phyloP scores from a whole-genome alignment of 2,329 filamentous ascomycete species.

The Lachnellula occidentalis region DNA sequence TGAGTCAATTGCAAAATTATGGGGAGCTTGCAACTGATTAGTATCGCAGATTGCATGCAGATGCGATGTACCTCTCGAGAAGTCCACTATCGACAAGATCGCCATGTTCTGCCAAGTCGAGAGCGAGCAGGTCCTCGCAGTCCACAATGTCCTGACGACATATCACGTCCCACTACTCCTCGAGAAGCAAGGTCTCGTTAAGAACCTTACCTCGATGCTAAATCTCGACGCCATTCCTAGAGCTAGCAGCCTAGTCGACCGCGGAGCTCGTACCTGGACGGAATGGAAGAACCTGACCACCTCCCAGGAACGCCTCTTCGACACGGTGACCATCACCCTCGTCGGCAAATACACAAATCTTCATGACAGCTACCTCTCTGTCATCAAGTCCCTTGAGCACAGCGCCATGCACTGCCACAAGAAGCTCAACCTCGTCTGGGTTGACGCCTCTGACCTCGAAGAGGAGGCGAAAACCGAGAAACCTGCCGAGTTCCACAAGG shows the following conservation, averaged over 20 bases:
- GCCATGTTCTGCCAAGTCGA: conserved; percentile 86
- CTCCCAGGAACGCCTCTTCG: conserved; percentile 59
- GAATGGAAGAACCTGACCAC: conserved; percentile 70
- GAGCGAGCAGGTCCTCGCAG: conserved; percentile 77
- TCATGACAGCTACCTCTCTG: conserved; percentile 79
- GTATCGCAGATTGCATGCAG: conserved; percentile 75
- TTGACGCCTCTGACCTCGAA: conserved; percentile 83
- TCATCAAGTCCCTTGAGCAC: conserved; percentile 85
- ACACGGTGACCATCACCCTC: conserved; percentile 73
- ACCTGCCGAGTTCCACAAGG: conserved; percentile 73
- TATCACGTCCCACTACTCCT: conserved; percentile 96
- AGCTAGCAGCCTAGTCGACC: conserved; percentile 47
- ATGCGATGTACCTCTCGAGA: conserved; percentile 71
- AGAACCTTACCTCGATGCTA: conserved; percentile 60
- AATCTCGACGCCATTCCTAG: conserved; percentile 54
- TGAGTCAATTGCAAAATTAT: conserved; percentile 3
- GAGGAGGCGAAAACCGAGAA: conserved; percentile 52
- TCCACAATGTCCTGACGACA: conserved; percentile 81
- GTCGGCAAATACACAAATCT: conserved; percentile 89
- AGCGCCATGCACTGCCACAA: conserved; percentile 78
- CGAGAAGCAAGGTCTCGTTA: conserved; percentile 70
- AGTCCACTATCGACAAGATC: conserved; percentile 76
- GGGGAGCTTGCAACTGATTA: background rate
- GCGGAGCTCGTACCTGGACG: conserved; percentile 68
- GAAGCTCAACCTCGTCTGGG: conserved; percentile 75